Evolutionary conservation across 805 yeast genomes (phyloP).

Genomic region (Middelhovenomyces tepae): DNA sequence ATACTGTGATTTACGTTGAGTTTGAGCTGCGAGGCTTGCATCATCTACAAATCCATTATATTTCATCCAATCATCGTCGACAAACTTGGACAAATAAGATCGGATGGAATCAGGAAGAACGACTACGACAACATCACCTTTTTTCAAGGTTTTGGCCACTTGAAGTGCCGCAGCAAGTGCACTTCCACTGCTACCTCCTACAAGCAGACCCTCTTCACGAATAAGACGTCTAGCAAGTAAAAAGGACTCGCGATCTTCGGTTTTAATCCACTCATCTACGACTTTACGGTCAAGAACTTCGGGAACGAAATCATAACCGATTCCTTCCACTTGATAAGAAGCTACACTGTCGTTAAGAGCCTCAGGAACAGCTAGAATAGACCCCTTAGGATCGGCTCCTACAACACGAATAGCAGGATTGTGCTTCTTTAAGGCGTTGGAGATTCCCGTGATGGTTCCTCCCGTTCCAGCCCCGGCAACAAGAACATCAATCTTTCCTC

Average conservation of each 20-base stretch:
- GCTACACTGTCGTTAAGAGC: slow-evolving; percentile 48
- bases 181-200: slow-evolving; percentile 85
- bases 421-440: slow-evolving; percentile 65
- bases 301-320: slow-evolving; percentile 84
- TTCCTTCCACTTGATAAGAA: slow-evolving; percentile 76
- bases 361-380: slow-evolving; percentile 75
- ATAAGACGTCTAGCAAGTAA: slow-evolving; percentile 73
- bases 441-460: slow-evolving; percentile 81
- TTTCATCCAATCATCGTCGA: slow-evolving; percentile 86
- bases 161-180: slow-evolving; percentile 73
- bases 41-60: slow-evolving; percentile 65
- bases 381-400: slow-evolving; percentile 85
- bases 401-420: slow-evolving; percentile 51
- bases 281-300: slow-evolving; percentile 59
- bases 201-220: slow-evolving; percentile 75
- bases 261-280: slow-evolving; percentile 77
- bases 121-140: slow-evolving; percentile 67
- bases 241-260: slow-evolving; percentile 75
- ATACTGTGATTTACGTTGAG: slow-evolving; percentile 31
- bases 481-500: slow-evolving; percentile 59
- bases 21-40: slow-evolving; percentile 32
- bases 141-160: slow-evolving; percentile 59
- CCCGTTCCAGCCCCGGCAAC: slow-evolving; percentile 95
- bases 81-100: slow-evolving; percentile 79
- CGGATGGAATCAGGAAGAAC: slow-evolving; percentile 82